Evolutionary conservation across 1,284 basidiomycete species (phyloP).

Genomic region (Rhodotorula mucilaginosa): DNA sequence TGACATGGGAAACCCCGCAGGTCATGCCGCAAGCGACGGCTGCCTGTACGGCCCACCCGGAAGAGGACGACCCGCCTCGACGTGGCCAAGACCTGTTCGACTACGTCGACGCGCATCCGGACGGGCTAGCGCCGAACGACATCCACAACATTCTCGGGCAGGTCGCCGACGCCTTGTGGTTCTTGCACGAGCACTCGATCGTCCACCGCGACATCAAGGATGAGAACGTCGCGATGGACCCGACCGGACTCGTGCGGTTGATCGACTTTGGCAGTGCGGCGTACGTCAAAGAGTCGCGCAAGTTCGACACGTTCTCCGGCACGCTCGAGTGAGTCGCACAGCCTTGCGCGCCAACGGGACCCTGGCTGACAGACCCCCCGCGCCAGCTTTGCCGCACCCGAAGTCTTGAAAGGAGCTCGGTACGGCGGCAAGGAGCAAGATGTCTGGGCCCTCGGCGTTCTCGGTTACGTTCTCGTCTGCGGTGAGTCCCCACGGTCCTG

Average conservation of each 20-base stretch:
- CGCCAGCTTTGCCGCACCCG: slow-evolving; percentile 79
- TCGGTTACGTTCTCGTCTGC: slow-evolving; percentile 90
- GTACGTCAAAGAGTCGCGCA: slow-evolving; percentile 45
- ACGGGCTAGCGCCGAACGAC: slow-evolving; percentile 72
- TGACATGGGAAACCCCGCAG: neutral
- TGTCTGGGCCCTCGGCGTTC: slow-evolving; percentile 97
- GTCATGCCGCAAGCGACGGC: slow-evolving; percentile 40
- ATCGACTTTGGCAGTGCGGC: slow-evolving; percentile 64
- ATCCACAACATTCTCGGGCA: slow-evolving; percentile 87
- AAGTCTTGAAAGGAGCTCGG: slow-evolving; percentile 89
- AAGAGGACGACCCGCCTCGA: slow-evolving; percentile 39
- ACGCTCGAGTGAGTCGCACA: slow-evolving; percentile 43
- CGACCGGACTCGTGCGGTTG: slow-evolving; percentile 67
- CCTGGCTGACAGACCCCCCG: neutral
- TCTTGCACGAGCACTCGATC: slow-evolving; percentile 86
- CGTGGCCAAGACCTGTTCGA: slow-evolving; percentile 81
- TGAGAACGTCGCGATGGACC: slow-evolving; percentile 75
- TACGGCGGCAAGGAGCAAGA: slow-evolving; percentile 97
- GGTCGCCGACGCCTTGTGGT: slow-evolving; percentile 85
- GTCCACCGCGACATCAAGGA: slow-evolving; percentile 99
- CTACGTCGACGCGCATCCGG: slow-evolving; percentile 82
- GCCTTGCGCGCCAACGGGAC: too few relatives aligned
- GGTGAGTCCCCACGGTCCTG: slow-evolving; percentile 66
- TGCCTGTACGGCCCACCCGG: slow-evolving; percentile 44
- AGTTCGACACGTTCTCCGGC: slow-evolving; percentile 48